Percentiles rank a stretch among this genome's conserved stretches.
These are phyloP conservation scores for Schizophyllum commune DNA, from an alignment of 1,284 basidiomycete genomes.

Conservation along the genomic window DNA sequence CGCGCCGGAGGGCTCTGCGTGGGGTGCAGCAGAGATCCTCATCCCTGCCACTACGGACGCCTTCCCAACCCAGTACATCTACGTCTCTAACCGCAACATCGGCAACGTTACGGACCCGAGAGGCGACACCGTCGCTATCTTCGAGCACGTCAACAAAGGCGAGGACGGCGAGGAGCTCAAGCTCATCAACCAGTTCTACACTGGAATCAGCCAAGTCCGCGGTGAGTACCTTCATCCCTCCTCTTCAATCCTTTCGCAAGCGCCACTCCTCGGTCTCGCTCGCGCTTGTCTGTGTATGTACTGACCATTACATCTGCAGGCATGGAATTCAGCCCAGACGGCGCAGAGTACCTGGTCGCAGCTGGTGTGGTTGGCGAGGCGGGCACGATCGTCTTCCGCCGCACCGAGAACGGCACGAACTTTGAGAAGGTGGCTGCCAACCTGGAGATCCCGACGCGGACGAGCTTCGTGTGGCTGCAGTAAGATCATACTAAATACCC, in stretches of 20 bases:
- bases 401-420: conserved; percentile 45
- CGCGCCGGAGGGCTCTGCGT: conserved; percentile 38
- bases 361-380: conserved; percentile 42
- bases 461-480: conserved; percentile 38
- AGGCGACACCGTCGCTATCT: conserved; percentile 13
- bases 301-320: conserved; percentile 11
- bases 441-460: conserved; percentile 40
- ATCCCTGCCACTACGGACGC: conserved; percentile 36
- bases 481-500: neutral
- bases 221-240: conserved; percentile 12
- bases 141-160: conserved; percentile 3
- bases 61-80: conserved; percentile 51
- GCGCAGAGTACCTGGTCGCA: conserved; percentile 49
- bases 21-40: conserved; percentile 53
- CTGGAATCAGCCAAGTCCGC: conserved; percentile 55
- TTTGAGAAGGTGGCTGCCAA: conserved; percentile 46
- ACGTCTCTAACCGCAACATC: conserved; percentile 42
- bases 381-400: conserved; percentile 47
- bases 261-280: too few relatives aligned
- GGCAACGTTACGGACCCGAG: conserved; percentile 7
- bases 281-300: too few relatives aligned
- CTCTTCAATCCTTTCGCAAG: neutral
- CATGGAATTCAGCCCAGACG: conserved; percentile 45
- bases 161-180: conserved; percentile 24
- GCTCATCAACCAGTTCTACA: conserved; percentile 45